Percentiles rank a stretch among this genome's conserved stretches.
These are phyloP conservation scores for Calendula officinalis DNA, from an alignment of 129 eudicot genomes.

Conservation along the genomic window DNA sequence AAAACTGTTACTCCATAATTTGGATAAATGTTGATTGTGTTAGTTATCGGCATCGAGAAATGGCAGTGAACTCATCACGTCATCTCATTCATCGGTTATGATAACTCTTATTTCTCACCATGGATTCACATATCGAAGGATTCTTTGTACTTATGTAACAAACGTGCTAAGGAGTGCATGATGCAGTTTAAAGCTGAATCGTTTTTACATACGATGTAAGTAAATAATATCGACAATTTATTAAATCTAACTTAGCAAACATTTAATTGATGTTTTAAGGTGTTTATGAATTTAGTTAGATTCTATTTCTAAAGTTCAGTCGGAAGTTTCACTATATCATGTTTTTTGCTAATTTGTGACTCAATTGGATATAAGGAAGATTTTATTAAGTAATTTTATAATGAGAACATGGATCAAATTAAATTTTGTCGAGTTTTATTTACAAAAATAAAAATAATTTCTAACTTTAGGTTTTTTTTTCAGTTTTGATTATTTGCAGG, in stretches of 20 bases:
- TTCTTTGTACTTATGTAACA: neutral
- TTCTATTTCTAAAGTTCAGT: neutral
- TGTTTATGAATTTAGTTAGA: neutral
- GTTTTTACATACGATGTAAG: slow-evolving; percentile 17
- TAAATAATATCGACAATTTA: neutral
- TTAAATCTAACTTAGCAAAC: neutral
- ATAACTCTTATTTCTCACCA: slow-evolving; percentile 17
- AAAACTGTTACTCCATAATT: too few species aligned
- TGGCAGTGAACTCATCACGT: neutral
- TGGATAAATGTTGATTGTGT: neutral
- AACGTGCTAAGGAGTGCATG: neutral
- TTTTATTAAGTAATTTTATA: neutral
- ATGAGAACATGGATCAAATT: neutral
- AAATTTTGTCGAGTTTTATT: neutral
- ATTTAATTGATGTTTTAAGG: neutral
- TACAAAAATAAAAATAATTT: neutral
- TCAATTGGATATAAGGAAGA: neutral
- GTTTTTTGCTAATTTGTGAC: neutral
- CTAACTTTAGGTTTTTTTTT: slow-evolving; percentile 5
- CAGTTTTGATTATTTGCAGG: too few species aligned
- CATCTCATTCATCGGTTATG: neutral
- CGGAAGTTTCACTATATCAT: neutral
- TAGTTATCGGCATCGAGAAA: neutral
- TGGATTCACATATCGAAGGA: neutral
- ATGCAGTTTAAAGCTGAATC: slow-evolving; percentile 11